Percentiles rank a stretch among this genome's conserved stretches.
Conservation (phyloP, 768 basidiomycete genomes). For the Guyanaporus albipodus region DNA sequence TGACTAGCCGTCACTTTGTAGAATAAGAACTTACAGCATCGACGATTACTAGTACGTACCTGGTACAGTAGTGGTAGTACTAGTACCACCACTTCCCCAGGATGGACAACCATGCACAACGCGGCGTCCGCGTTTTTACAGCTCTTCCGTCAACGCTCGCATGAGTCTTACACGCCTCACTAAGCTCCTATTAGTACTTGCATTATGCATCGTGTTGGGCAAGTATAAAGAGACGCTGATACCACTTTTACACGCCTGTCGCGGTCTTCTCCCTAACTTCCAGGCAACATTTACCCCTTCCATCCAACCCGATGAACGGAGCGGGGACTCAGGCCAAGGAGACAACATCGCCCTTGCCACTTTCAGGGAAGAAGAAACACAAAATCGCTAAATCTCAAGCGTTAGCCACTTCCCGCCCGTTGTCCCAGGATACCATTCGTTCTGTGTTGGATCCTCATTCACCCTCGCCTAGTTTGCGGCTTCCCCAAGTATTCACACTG, state of each 20-base stretch:
- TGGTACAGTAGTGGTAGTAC: not conserved
- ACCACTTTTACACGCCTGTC: not conserved
- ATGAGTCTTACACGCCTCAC: conserved; percentile 16
- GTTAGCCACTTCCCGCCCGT: not conserved
- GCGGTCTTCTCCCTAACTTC: not conserved
- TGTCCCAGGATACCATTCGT: conserved; percentile 3
- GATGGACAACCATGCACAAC: conserved; percentile 19
- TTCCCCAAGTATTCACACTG: conserved; percentile 14
- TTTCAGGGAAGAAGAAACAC: conserved; percentile 8
- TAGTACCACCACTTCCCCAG: not conserved
- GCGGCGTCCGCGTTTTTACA: conserved; percentile 20
- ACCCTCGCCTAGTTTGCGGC: conserved; percentile 2
- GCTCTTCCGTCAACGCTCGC: not conserved
- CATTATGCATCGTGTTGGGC: conserved; percentile 13
- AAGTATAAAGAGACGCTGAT: conserved; percentile 12
- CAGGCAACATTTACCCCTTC: not conserved
- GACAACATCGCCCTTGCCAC: not conserved
- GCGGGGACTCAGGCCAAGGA: conserved; percentile 3
- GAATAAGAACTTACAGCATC: no score
- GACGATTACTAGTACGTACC: no score
- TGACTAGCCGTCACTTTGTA: no score
- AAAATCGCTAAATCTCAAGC: conserved; percentile 12
- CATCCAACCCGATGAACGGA: conserved; percentile 12
- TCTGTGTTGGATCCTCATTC: conserved; percentile 13
- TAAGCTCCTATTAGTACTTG: conserved; percentile 1